Evolutionary conservation across 495 filamentous ascomycete species (phyloP).

Genomic region (Bombardia bombarda): DNA sequence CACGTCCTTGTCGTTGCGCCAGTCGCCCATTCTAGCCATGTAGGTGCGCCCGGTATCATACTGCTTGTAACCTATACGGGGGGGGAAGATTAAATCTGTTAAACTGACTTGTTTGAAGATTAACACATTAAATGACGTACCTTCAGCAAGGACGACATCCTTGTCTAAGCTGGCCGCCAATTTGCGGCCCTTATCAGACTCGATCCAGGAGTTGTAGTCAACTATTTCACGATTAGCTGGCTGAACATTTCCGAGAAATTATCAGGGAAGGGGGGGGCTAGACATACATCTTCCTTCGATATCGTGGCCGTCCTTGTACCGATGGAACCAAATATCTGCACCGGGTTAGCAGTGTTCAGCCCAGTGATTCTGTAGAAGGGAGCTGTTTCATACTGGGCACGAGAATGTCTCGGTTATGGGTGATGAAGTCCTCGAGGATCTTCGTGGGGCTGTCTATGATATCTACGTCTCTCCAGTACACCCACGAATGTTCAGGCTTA

Average conservation of each 20-base stretch:
- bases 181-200: slow-evolving; percentile 74
- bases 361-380: background rate
- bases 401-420: slow-evolving; percentile 85
- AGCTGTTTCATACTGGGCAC: slow-evolving; percentile 72
- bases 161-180: slow-evolving; percentile 65
- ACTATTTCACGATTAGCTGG: slow-evolving; percentile 43
- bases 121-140: too few species aligned
- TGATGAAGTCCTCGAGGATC: slow-evolving; percentile 92
- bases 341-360: slow-evolving; percentile 19
- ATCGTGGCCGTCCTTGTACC: slow-evolving; percentile 72
- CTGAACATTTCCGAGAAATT: background rate
- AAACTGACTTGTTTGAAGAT: too few species aligned
- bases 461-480: slow-evolving; percentile 98
- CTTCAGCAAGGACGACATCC: slow-evolving; percentile 80
- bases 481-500: slow-evolving; percentile 93
- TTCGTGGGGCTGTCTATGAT: slow-evolving; percentile 81
- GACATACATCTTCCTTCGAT: slow-evolving; percentile 89
- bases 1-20: slow-evolving; percentile 81
- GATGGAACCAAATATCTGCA: slow-evolving; percentile 95
- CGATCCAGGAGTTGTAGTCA: slow-evolving; percentile 98
- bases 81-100: slow-evolving; percentile 3
- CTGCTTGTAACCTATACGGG: slow-evolving; percentile 69
- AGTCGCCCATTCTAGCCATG: slow-evolving; percentile 82
- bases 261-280: background rate
- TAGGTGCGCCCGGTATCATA: slow-evolving; percentile 83